Evolutionary conservation across 441 rosid genomes (phyloP), one percentile per base, ranked within the genome.

Genomic region (Brassica balearica): DNA sequence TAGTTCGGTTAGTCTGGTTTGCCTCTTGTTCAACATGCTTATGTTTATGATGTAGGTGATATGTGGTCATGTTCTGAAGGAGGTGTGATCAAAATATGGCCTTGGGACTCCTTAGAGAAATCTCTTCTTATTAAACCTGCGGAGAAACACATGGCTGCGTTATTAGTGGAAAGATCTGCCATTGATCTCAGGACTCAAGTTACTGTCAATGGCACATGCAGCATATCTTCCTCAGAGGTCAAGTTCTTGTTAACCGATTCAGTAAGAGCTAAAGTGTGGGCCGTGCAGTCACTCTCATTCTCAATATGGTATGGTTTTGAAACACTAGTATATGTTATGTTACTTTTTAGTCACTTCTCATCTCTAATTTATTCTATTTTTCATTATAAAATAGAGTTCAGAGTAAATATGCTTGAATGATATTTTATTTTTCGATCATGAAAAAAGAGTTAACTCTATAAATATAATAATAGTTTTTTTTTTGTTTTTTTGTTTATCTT

Each of bases 121-220:
- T 94, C 97, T 78, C 92, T 92, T 3, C 81, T 92, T 71, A 90
- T 96, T 46, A 86, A 86, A 55, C 83, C 91, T 20, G 98, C 88
- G 81, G 99, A 96, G 83, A 94, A 87, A 38, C 97, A 90, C 72
- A 94, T 96, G 99, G 99, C 99, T 70, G 97, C 97, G 19, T 80
- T 96, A 12, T 85, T 96, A 83, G 92, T 91, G 38, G 99, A 96
- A 85, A 91, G 99, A 77, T 90, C 99, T 17, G 85, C 81, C 81
- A 85, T 92, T 82, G 99, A 96, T 78, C 97, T 96, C 5, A 89
- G 95, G 85, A 86, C 85, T 83, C 99, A 94, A 88, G 96, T 92
- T 41, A 96, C 98, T 8, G 89, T 91, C 5, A 92, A 92, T 73
- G 98, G 98, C 62, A 84, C 82, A 69, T 94, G 96, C 69, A 86